Base-by-base conservation (phyloP, 108 stramenopile genomes). In the Skeletonema grethae region DNA sequence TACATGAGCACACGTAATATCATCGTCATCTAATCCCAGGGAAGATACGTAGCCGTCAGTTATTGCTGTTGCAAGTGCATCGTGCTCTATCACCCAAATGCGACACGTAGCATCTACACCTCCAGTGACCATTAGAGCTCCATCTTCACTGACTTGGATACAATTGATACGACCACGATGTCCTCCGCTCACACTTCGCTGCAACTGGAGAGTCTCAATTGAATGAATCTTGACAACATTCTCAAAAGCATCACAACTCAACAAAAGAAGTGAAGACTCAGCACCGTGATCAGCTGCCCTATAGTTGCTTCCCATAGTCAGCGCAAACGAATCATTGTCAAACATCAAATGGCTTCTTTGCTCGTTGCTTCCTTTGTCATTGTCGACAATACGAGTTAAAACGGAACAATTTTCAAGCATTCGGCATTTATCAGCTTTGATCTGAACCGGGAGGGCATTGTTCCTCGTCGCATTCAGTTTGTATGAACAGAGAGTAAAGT, bases 181-280 rank as follows among this genome's bases (percentile, higher is more conserved):
- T 2, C 89, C 85, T 24, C 90, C 93, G 30, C 60, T 74, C n/a
- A 85, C 70, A 41, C 75, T 82, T 39, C 70, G 36, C 11, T 85
- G 78, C 15, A 88, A 60, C 36, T 85, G 78, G 1, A 82, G 58
- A 5, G 77, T 61, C 43, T 90, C 93, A 11, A 88, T 57, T 9
- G 87, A 78, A 72, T 92, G 89, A n/a, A 88, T 76, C 66, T 87
- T 90, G 22, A 95, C 57, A 34, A 81, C 65, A 43, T 92, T 68
- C 67, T 95, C 91, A 73, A 85, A 88, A 64, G 90, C 92, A 10
- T 88, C 89, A 71, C 85, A 89, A 72, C 88, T 89, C 57, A 91
- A 55, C 38, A 94, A 58, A 34, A 87, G 69, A 25, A 66, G 64
- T 1, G 89, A 75, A 9, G 85, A 64, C 20, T 91, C 93, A 24